These are phyloP conservation scores for Tanacetum coccineum DNA, from an alignment of 129 eudicot genomes.

Conservation along the genomic window DNA sequence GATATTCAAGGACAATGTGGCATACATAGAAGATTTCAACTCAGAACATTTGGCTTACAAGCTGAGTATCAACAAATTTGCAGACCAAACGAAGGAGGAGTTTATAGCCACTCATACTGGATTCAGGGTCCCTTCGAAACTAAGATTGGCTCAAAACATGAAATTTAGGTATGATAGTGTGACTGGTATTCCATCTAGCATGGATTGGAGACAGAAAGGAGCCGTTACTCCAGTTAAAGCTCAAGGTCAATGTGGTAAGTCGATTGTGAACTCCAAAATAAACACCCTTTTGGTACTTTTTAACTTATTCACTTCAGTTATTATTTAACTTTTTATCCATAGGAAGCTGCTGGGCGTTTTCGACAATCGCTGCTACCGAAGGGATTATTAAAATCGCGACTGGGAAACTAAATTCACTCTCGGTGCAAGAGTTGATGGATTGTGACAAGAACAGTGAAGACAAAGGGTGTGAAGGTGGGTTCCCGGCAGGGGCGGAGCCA, in stretches of 20 bases:
- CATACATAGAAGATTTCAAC: constrained; percentile 19
- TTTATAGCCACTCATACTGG: constrained; percentile 22
- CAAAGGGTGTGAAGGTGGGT: too few relatives aligned
- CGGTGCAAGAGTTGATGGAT: too few relatives aligned
- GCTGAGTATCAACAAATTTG: constrained; percentile 23
- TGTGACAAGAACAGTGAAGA: too few relatives aligned
- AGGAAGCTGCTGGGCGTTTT: too few relatives aligned
- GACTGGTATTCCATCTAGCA: constrained; percentile 9
- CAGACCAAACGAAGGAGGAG: constrained; percentile 27
- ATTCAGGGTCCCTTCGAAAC: constrained; percentile 1
- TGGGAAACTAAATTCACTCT: too few relatives aligned
- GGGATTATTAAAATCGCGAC: too few relatives aligned
- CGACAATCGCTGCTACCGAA: too few relatives aligned
- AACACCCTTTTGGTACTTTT: too few relatives aligned
- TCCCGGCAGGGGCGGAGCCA: too few relatives aligned
- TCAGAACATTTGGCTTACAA: not conserved
- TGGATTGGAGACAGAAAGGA: constrained; percentile 28
- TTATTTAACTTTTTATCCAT: too few relatives aligned
- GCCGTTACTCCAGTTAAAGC: constrained; percentile 27
- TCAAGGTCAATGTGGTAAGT: constrained; percentile 27
- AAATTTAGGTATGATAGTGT: constrained; percentile 18
- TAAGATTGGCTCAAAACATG: not conserved
- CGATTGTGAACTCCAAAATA: not conserved
- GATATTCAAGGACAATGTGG: constrained; percentile 23
- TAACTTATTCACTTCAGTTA: too few relatives aligned